phyloP scores from a whole-genome alignment of 257 asterid species.

The Eustoma russellianum region DNA sequence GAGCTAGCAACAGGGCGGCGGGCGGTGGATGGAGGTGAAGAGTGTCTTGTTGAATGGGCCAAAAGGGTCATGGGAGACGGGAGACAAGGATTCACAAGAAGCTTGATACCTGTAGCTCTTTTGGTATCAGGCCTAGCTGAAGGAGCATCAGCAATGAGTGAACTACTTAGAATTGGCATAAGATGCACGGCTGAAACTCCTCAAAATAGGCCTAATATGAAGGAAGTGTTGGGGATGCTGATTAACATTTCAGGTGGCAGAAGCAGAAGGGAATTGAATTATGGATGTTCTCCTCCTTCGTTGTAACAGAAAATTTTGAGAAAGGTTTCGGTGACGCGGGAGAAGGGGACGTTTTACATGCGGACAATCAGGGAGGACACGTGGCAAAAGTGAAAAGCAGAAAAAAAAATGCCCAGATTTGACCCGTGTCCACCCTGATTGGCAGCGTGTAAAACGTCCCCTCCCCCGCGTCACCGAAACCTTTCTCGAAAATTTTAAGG shows the following conservation, averaged over 20 bases:
- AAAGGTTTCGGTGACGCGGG: too few species aligned
- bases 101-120: constrained; percentile 42
- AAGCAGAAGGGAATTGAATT: constrained; percentile 17
- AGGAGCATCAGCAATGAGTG: constrained; percentile 69
- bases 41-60: constrained; percentile 86
- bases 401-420: too few species aligned
- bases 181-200: constrained; percentile 74
- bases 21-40: constrained; percentile 91
- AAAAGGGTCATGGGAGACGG: constrained; percentile 69
- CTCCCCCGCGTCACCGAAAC: too few species aligned
- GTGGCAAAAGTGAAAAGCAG: too few species aligned
- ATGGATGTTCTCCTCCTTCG: constrained; percentile 22
- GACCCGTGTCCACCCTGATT: too few species aligned
- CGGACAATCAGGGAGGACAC: too few species aligned
- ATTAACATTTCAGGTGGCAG: constrained; percentile 38
- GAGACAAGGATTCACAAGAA: constrained; percentile 24
- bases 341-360: too few species aligned
- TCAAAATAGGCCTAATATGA: constrained; percentile 75
- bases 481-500: too few species aligned
- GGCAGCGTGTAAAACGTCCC: too few species aligned
- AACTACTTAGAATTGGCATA: constrained; percentile 63
- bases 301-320: constrained; percentile 3
- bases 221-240: constrained; percentile 77
- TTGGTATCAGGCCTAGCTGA: constrained; percentile 53
- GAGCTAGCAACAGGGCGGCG: constrained; percentile 89